Base-by-base conservation (phyloP, 2,329 filamentous ascomycete species). In the Fusarium fracticaudum region DNA sequence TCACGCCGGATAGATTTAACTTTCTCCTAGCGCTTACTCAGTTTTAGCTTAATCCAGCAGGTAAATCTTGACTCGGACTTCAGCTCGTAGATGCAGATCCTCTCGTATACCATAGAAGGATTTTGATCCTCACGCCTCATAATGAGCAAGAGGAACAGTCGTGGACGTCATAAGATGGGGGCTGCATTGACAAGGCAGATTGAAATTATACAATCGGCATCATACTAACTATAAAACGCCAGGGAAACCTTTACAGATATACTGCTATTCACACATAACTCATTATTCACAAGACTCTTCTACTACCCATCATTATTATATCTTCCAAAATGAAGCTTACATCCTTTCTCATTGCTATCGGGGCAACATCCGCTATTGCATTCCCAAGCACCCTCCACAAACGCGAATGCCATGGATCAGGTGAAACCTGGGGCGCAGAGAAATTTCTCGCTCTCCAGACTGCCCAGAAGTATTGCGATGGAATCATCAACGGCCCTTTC, bases 221-320 rank as follows among this genome's bases (percentile, higher is more conserved):
- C 2, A 9, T 26, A 8, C 4, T 4, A 8, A 4, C 45, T 48
- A 48, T 48, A 48, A 31, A 48, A 1, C 9, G 8, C 10, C 7
- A 22, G 5, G 12, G 45, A 31, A 31, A 12, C 4, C 4, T 31
- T 31, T 48, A 4, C 9, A 22, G 4, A 22, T 11, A 15, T 9
- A n/a, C 5, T 22, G 2, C 20, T 31, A 17, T 48, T n/a, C 20
- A 17, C 20, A n/a, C 4, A 48, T n/a, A 17, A 22, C 26, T 26
- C 24, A 26, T 26, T 26, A 26, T 26, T 26, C 24, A n/a, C 7
- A n/a, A 31, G 2, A 31, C 8, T 31, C 1, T 22, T 48, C 14
- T 31, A 6, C 26, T 11, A 17, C 20, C 9, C 6, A 17, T 22
- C 14, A 3, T 8, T 31, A 2, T 1, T 4, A 2, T 8, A 48